Evolutionary conservation across 805 yeast species (phyloP).

Genomic region (Kodamaea kakaduensis): DNA sequence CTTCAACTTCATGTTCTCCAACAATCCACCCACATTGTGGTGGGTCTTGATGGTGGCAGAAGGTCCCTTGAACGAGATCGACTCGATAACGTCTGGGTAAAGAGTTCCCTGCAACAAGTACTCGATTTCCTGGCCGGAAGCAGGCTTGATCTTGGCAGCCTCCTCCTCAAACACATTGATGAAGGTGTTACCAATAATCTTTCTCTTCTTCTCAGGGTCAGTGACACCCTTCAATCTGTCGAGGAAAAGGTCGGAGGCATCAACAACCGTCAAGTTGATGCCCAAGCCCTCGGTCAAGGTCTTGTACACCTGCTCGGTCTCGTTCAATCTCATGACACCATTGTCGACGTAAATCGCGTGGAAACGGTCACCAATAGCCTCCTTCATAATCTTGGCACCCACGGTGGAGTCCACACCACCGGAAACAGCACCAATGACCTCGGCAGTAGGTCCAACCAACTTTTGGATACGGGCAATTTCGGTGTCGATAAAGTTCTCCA

Average conservation of each 20-base stretch:
- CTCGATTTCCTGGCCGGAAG: constrained; percentile 85
- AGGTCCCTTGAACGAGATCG: constrained; percentile 98
- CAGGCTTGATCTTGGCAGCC: constrained; percentile 87
- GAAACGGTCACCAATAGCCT: constrained; percentile 97
- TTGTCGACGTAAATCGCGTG: constrained; percentile 97
- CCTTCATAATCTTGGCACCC: constrained; percentile 96
- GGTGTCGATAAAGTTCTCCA: constrained; percentile 96
- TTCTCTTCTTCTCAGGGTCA: constrained; percentile 98
- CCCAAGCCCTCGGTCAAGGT: constrained; percentile 92
- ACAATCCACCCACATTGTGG: constrained; percentile 97
- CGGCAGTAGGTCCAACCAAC: constrained; percentile 95
- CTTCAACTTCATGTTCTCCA: constrained; percentile 97
- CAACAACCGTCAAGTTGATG: constrained; percentile 89
- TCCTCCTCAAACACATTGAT: constrained; percentile 96
- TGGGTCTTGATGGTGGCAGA: constrained; percentile 99
- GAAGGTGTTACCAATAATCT: constrained; percentile 96
- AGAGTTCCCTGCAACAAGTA: constrained; percentile 94
- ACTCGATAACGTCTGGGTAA: constrained; percentile 98
- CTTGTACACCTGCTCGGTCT: constrained; percentile 82
- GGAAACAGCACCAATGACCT: constrained; percentile 98
- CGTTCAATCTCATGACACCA: constrained; percentile 95
- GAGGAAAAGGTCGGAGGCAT: constrained; percentile 88
- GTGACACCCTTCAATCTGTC: constrained; percentile 86
- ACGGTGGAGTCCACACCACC: constrained; percentile 99
- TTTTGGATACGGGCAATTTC: constrained; percentile 90